Evolutionary conservation across 2,329 filamentous ascomycete genomes (phyloP), one percentile per base, ranked within the genome.

Genomic region (Pseudogymnoascus sp.): DNA sequence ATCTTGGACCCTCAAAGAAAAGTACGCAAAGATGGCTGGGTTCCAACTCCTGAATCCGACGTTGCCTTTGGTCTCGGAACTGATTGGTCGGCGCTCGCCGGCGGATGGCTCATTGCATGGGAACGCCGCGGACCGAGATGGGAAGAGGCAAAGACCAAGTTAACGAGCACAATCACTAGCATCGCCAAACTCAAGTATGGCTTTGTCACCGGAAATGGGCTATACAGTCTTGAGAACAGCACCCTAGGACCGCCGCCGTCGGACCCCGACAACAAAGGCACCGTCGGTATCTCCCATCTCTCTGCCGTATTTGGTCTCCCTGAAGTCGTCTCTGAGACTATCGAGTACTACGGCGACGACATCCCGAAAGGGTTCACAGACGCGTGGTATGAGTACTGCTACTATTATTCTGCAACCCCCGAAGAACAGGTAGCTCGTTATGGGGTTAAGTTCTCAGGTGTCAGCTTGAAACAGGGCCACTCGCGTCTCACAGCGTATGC

Each of bases 311-410:
- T 85, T 62, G 82, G 82, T 2, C 71, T 84, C 0, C 74, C 78
- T 0, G 82, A 85, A 67, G 79, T 83, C 1, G 72, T 82, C 7
- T 77, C 81, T 0, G 81, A 85, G 63, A 65, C 82, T 1, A 71
- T 80, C 2, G 75, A 81, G 48, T 77, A 79, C 65, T 76, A 74
- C 12, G 75, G 73, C 2, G 71, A 74, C 0, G 74, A 77, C 2
- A 63, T 76, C 0, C 79, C 81, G 0, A 65, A 72, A 7, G 75
- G 75, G 0, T 83, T 85, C 67, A 73, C 78, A 56, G 68, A 77
- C 5, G 79, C 76, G 0, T 85, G 81, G 77, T 70, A 83, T 1
- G 82, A 84, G 57, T 85, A 85, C 69, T 82, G 80, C 66, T 79
- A 78, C 67, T 83, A 82, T 69, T 85, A 81, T 65, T 73, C 74